Base-by-base conservation (phyloP, 805 yeast genomes). In the Starmerella sirachaensis region DNA sequence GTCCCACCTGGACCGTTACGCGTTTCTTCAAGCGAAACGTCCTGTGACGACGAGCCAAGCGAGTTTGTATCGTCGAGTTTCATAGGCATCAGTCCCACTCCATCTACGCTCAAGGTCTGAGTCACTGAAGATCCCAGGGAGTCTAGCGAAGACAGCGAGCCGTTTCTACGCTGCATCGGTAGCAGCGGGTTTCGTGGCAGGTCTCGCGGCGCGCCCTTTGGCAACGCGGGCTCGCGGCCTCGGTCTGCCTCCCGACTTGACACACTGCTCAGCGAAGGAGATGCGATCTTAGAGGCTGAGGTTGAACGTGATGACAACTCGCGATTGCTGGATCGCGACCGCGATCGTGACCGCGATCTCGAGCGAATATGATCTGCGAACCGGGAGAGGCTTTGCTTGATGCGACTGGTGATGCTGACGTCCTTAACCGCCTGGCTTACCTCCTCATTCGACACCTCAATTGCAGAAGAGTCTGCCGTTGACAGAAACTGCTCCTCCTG, bases 341-440 rank as follows among this genome's bases (percentile, higher is more conserved):
- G 33, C 6, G 36, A 13, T 22, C 35, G 30, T 11, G 47, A 43
- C 10, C 33, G 33, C 13, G 45, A 37, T 6, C 36, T 18, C 22
- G 45, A 27, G 1, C 42, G 24, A 16, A 49, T 25, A 3, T 41
- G 42, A 6, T 41, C 43, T 7, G 48, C 47, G 14, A 49, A 31
- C 18, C 43, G 34, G 11, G 45, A 23, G 17, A 76, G 51, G 18
- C 70, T 67, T 41, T 64, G 68, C 48, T 65, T 72, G 29, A 83
- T 65, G 38, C 76, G 66, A 35, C 73, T 69, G 6, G 85, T 86
- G 33, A 84, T 68, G n/a, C 40, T 43, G 5, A 36, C 48, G 10
- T 94, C 94, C 24, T 76, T 69, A 3, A 84, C 84, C 1, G 94
- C 94, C 43, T 74, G 70, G 45, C 75, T 70, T 6, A 81, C 68